Evolutionary conservation across 139 green algal species (phyloP).

Genomic region (Picochlorum sp.): DNA sequence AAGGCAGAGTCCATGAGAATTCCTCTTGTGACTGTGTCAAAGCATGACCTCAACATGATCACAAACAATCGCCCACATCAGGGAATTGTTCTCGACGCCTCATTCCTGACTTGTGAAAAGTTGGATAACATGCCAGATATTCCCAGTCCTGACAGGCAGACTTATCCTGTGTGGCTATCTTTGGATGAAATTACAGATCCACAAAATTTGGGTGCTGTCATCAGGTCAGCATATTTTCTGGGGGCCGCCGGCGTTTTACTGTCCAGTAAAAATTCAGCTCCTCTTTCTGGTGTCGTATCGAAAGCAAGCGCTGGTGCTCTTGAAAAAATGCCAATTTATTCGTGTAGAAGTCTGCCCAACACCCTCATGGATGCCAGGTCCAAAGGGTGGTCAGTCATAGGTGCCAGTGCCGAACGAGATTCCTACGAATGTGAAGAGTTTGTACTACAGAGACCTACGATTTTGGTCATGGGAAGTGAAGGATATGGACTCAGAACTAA

Average conservation of each 20-base stretch:
- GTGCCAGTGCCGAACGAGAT: slow-evolving; percentile 32
- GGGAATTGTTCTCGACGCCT: slow-evolving; percentile 62
- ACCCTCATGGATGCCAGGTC: slow-evolving; percentile 54
- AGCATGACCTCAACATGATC: slow-evolving; percentile 88
- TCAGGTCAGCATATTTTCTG: slow-evolving; percentile 79
- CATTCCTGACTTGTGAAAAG: slow-evolving; percentile 43
- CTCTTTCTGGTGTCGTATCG: slow-evolving; percentile 63
- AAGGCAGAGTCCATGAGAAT: slow-evolving; percentile 28
- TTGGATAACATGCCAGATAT: slow-evolving; percentile 39
- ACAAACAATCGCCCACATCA: slow-evolving; percentile 69
- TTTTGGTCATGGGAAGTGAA: slow-evolving; percentile 90
- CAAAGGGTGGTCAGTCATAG: slow-evolving; percentile 70
- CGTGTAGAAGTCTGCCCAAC: slow-evolving; percentile 55
- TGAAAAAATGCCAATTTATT: slow-evolving; percentile 63
- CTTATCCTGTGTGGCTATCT: slow-evolving; percentile 63
- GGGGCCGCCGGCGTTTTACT: slow-evolving; percentile 71
- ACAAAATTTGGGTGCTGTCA: slow-evolving; percentile 86
- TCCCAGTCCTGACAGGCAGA: neutral
- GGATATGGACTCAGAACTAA: slow-evolving; percentile 65
- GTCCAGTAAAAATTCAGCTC: slow-evolving; percentile 72
- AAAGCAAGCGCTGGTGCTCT: slow-evolving; percentile 82
- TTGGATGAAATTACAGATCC: slow-evolving; percentile 84
- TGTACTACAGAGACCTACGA: slow-evolving; percentile 41
- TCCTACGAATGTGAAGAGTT: slow-evolving; percentile 31
- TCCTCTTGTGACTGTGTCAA: slow-evolving; percentile 27